These are phyloP conservation scores for Leishmania gerbilli DNA, from an alignment of 208 protist genomes.

Conservation along the genomic window DNA sequence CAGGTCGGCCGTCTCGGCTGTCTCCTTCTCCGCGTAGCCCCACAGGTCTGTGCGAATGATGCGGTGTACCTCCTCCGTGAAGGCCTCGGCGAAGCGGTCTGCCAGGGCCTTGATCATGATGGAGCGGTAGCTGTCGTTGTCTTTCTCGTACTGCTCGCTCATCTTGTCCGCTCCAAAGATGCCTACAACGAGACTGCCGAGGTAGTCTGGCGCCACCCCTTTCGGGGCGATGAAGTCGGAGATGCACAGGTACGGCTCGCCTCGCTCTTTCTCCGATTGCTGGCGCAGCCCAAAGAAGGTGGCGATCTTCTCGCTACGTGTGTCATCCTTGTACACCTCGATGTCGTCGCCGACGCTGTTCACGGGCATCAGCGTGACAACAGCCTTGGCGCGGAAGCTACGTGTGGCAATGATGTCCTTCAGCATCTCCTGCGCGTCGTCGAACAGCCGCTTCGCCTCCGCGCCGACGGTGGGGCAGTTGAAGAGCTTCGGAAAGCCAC, in stretches of 20 bases:
- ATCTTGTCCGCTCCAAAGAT: slow-evolving; percentile 90
- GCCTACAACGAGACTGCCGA: slow-evolving; percentile 92
- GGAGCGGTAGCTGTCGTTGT: slow-evolving; percentile 93
- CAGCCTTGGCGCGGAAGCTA: slow-evolving; percentile 66
- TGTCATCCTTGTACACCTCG: slow-evolving; percentile 83
- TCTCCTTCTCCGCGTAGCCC: slow-evolving; percentile 91
- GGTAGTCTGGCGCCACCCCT: slow-evolving; percentile 88
- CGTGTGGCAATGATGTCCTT: slow-evolving; percentile 85
- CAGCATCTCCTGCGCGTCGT: slow-evolving; percentile 91
- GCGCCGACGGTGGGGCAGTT: slow-evolving; percentile 94
- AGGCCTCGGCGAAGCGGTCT: slow-evolving; percentile 87
- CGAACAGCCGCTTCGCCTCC: slow-evolving; percentile 93
- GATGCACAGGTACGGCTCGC: slow-evolving; percentile 89
- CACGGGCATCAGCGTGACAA: slow-evolving; percentile 92
- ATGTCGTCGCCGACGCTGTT: slow-evolving; percentile 95
- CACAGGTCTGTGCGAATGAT: slow-evolving; percentile 90
- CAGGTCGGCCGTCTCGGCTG: slow-evolving; percentile 81
- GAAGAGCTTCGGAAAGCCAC: slow-evolving; percentile 97
- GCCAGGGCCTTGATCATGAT: slow-evolving; percentile 96
- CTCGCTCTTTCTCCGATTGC: slow-evolving; percentile 93
- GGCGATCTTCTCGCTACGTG: slow-evolving; percentile 33
- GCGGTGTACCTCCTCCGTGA: slow-evolving; percentile 92
- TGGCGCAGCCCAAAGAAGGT: slow-evolving; percentile 92
- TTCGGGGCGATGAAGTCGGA: slow-evolving; percentile 95
- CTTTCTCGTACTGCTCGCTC: slow-evolving; percentile 64